Percentiles rank a stretch among this genome's conserved stretches.
Conservation (phyloP, 306 rosid species). For the Datisca glomerata region DNA sequence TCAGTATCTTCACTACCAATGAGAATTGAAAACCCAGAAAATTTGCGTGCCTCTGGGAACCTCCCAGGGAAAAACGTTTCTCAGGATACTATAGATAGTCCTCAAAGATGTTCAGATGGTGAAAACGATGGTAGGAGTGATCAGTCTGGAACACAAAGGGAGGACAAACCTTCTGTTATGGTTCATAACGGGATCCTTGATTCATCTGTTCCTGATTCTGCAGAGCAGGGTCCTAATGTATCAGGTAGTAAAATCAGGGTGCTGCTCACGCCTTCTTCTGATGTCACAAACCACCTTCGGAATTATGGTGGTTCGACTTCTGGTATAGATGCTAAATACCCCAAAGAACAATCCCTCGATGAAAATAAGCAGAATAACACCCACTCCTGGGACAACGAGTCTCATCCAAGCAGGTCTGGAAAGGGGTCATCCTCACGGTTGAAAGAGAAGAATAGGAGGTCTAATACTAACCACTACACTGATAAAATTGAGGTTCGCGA, state of each 20-base stretch:
- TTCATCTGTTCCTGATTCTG: slow-evolving; percentile 28
- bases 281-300: slow-evolving; percentile 19
- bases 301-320: slow-evolving; percentile 30
- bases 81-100: slow-evolving; percentile 24
- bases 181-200: slow-evolving; percentile 28
- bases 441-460: slow-evolving; percentile 45
- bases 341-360: slow-evolving; percentile 25
- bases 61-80: slow-evolving; percentile 39
- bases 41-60: slow-evolving; percentile 25
- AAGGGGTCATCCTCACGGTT: slow-evolving; percentile 38
- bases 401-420: slow-evolving; percentile 41
- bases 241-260: slow-evolving; percentile 37
- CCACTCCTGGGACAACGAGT: slow-evolving; percentile 26
- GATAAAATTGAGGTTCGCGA: slow-evolving; percentile 33
- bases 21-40: slow-evolving; percentile 57
- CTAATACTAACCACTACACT: slow-evolving; percentile 31
- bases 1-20: slow-evolving; percentile 96
- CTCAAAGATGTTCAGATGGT: slow-evolving; percentile 35
- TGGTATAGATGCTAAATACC: slow-evolving; percentile 28
- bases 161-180: slow-evolving; percentile 36
- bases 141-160: slow-evolving; percentile 43
- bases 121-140: slow-evolving; percentile 61
- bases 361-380: slow-evolving; percentile 35
- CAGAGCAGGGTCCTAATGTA: slow-evolving; percentile 26
- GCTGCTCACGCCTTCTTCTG: slow-evolving; percentile 21